Evolutionary conservation across 371 early-diverging fungal species (phyloP), one percentile per base, ranked within the genome.

Genomic region (Mucor circinelloides): DNA sequence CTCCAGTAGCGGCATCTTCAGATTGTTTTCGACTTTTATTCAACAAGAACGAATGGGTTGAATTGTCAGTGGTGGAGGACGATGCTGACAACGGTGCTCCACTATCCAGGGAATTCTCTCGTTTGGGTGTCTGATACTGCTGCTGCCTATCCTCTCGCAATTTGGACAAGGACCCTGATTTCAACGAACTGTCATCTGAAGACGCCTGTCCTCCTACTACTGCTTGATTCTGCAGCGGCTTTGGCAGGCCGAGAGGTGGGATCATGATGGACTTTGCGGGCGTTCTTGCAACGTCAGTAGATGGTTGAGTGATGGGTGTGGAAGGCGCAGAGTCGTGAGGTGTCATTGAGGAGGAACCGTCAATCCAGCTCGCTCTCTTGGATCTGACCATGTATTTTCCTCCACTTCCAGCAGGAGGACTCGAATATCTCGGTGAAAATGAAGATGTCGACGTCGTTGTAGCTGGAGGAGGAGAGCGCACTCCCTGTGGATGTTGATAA

Each of bases 321-420:
- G 69, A 66, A 10, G 75, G 71, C 13, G 55, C 56, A 4, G 74
- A 68, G 15, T 65, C 69, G 19, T 67, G 58, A 23, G 66, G 48
- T 54, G 61, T 46, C 42, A 69, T 69, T 2, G 74, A 72, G 25
- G 80, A 71, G 27, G 68, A 73, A 0, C 73, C 71, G 66, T 81
- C 81, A 19, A 81, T 74, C 75, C 74, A 81, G 27, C 75, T 78
- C 7, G 73, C 77, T 46, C 78, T 64, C n/a, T 81, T 78, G 5
- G 78, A 74, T 58, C 75, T 54, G 10, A 78, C 67, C 73, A 75
- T 72, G 56, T 75, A 78, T 60, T 75, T 78, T 1, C 73, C 78
- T 27, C 75, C 78, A 70, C 75, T 78, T 10, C 78, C 78, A 19
- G 75, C 71, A n/a, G 73, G 78, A 23, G 75, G 75, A 40, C 71